Percentiles rank a stretch among this genome's conserved stretches.
Evolutionary conservation across 306 rosid species (phyloP).

Genomic region (Pyrus pyrifolia): DNA sequence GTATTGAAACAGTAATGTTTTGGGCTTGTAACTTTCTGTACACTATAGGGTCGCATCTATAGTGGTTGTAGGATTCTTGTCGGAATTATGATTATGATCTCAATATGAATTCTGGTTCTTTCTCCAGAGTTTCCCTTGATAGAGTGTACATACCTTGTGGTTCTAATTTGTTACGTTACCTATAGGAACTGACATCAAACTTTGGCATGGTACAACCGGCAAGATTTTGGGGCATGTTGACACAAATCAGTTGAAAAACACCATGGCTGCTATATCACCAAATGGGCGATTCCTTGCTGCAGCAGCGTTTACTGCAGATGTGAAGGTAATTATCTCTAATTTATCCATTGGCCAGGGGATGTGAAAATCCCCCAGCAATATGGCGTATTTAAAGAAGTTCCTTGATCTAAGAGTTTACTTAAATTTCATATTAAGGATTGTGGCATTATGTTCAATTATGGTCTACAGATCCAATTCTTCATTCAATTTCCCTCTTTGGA

Average conservation of each 20-base stretch:
- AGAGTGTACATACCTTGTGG: slow-evolving; percentile 9
- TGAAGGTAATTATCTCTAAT: slow-evolving; percentile 50
- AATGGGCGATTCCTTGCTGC: slow-evolving; percentile 99
- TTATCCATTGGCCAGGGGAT: not conserved
- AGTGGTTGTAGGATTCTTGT: not conserved
- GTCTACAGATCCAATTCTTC: not conserved
- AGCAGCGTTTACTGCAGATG: slow-evolving; percentile 98
- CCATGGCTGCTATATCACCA: slow-evolving; percentile 88
- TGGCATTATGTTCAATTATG: not conserved
- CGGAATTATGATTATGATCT: not conserved
- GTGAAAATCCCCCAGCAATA: not conserved
- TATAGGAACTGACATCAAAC: slow-evolving; percentile 80
- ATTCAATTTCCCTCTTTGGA: not conserved
- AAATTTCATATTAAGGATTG: not conserved
- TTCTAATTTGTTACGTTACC: slow-evolving; percentile 12
- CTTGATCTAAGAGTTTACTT: not conserved
- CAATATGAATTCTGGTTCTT: not conserved
- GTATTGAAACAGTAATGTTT: not conserved
- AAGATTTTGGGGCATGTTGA: slow-evolving; percentile 82
- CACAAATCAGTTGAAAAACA: slow-evolving; percentile 93
- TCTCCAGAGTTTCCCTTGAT: not conserved
- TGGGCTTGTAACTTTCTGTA: not conserved
- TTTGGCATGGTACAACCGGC: slow-evolving; percentile 96
- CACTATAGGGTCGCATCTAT: not conserved
- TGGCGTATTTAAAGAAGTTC: not conserved